A percentile compares a stretch with the other conserved stretches of the same genome.
Evolutionary conservation across 116 monocot species (phyloP).

Genomic region (Dioscorea cayenensis): DNA sequence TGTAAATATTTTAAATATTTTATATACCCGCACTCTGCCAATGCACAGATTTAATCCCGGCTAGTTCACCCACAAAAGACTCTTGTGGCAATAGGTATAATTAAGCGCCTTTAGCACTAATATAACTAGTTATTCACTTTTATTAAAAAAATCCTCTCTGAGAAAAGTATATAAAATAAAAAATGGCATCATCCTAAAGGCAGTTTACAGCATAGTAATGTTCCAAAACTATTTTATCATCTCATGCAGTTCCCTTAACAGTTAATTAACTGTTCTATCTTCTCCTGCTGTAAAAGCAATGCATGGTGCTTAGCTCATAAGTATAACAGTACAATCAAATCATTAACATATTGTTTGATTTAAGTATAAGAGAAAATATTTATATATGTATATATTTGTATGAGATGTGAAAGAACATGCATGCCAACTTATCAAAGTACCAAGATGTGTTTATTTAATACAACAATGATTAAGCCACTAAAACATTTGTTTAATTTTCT

Average conservation of each 20-base stretch:
- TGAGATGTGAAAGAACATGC: conserved; percentile 21
- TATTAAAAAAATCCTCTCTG: too few relatives aligned
- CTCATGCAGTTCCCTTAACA: not conserved
- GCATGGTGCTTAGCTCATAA: conserved; percentile 7
- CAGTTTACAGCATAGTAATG: not conserved
- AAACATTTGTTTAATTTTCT: not conserved
- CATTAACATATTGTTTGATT: not conserved
- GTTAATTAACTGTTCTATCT: too few relatives aligned
- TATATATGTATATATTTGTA: not conserved
- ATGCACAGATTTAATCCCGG: too few relatives aligned
- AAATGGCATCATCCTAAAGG: too few relatives aligned
- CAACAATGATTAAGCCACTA: conserved; percentile 2
- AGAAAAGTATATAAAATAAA: too few relatives aligned
- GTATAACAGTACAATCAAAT: not conserved
- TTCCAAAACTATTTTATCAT: not conserved
- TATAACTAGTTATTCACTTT: too few relatives aligned
- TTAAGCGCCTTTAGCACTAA: too few relatives aligned
- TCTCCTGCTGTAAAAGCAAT: not conserved
- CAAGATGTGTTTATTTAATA: conserved; percentile 1
- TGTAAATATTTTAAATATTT: too few relatives aligned
- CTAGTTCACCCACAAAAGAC: too few relatives aligned
- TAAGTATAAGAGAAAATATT: not conserved
- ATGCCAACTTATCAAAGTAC: conserved; percentile 18
- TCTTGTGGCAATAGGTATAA: too few relatives aligned
- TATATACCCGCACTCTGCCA: too few relatives aligned